Conservation (phyloP, 805 yeast species). For the Kurtzmaniella cleridarum region DNA sequence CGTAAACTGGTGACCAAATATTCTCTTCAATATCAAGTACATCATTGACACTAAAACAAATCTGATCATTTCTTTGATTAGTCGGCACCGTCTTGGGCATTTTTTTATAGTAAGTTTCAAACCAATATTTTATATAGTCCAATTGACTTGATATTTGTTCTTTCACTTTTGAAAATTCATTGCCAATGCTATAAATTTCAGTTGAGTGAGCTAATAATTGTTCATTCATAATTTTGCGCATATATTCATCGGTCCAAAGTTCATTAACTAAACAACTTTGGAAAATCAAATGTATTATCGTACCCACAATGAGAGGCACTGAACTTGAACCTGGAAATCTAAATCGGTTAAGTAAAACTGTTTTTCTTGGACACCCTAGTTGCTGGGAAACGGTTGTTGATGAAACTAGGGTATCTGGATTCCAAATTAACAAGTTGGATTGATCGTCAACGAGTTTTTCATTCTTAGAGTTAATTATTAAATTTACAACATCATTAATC, state of each 20-base stretch:
- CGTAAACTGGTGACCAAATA: slow-evolving; percentile 87
- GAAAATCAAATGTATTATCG: slow-evolving; percentile 71
- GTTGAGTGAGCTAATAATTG: slow-evolving; percentile 40
- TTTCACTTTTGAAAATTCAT: slow-evolving; percentile 39
- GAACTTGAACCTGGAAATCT: slow-evolving; percentile 60
- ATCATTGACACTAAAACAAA: slow-evolving; percentile 50
- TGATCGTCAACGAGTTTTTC: slow-evolving; percentile 48
- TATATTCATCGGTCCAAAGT: slow-evolving; percentile 31
- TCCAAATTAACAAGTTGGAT: slow-evolving; percentile 64
- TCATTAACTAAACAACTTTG: slow-evolving; percentile 47
- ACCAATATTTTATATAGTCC: slow-evolving; percentile 50
- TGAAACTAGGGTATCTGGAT: slow-evolving; percentile 78
- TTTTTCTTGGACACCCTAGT: slow-evolving; percentile 64
- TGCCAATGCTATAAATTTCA: slow-evolving; percentile 52
- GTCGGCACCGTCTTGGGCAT: slow-evolving; percentile 18
- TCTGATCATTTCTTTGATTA: slow-evolving; percentile 21
- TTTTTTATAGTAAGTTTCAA: slow-evolving; percentile 35
- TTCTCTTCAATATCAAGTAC: slow-evolving; percentile 84
- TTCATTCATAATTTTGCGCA: slow-evolving; percentile 33
- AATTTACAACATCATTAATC: slow-evolving; percentile 55
- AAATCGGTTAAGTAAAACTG: slow-evolving; percentile 54
- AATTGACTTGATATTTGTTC: slow-evolving; percentile 43
- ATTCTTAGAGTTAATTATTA: slow-evolving; percentile 43
- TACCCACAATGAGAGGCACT: slow-evolving; percentile 72
- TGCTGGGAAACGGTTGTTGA: slow-evolving; percentile 81